Percentiles rank a stretch among this genome's conserved stretches.
These are phyloP conservation scores for Sonneratia alba DNA, from an alignment of 345 rosid species.

Conservation along the genomic window DNA sequence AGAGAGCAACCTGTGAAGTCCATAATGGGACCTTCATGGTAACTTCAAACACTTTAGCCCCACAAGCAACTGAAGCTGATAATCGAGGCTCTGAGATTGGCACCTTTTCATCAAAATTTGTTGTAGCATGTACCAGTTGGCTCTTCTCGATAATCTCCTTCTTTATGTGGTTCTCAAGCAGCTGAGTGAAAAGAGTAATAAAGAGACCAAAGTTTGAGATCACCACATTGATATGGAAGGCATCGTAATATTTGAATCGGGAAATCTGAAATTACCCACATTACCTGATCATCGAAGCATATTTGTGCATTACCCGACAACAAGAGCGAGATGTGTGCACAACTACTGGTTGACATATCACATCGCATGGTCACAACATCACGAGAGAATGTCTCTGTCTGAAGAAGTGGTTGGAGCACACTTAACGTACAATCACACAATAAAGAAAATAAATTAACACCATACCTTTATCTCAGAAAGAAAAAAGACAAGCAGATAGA, in stretches of 20 bases:
- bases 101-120: constrained; percentile 16
- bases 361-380: constrained; percentile 51
- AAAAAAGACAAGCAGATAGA: background rate
- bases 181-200: constrained; percentile 16
- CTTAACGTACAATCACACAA: constrained; percentile 18
- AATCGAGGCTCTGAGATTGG: constrained; percentile 30
- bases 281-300: constrained; percentile 45
- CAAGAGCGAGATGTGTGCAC: constrained; percentile 36
- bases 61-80: constrained; percentile 42
- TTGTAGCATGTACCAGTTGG: constrained; percentile 23
- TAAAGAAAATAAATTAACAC: background rate
- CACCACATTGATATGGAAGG: background rate
- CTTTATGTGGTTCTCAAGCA: constrained; percentile 40
- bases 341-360: constrained; percentile 36
- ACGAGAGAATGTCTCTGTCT: constrained; percentile 41
- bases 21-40: constrained; percentile 36
- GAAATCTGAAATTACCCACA: too few species aligned
- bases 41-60: constrained; percentile 47
- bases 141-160: constrained; percentile 31
- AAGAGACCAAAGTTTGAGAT: background rate
- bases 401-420: constrained; percentile 42
- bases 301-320: constrained; percentile 45
- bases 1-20: constrained; percentile 36
- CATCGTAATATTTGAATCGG: background rate
- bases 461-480: background rate